Evolutionary conservation across 1,284 basidiomycete genomes (phyloP).

Genomic region (Anthracocystis walkeri): DNA sequence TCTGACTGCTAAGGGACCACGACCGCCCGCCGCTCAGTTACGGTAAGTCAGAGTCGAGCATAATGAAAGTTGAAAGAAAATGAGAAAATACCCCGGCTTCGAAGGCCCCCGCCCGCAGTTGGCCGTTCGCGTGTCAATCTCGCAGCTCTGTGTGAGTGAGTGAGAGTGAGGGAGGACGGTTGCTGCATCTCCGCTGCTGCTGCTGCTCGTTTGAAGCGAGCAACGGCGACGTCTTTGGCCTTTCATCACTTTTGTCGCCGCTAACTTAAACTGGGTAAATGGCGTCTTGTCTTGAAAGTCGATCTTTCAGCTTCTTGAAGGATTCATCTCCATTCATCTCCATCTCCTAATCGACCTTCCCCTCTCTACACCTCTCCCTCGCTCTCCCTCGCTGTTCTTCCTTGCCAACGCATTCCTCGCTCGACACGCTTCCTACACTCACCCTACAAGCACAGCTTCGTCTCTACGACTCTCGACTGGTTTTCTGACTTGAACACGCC

Average conservation of each 20-base stretch:
- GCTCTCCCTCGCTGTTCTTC: not conserved
- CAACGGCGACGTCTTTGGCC: not conserved
- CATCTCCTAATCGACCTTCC: not conserved
- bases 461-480: not conserved
- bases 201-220: not conserved
- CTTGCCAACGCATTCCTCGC: not conserved
- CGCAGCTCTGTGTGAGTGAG: not conserved
- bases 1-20: too few relatives aligned
- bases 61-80: not conserved
- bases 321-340: too few relatives aligned
- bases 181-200: slow-evolving; percentile 19
- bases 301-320: not conserved
- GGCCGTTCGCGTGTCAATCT: not conserved
- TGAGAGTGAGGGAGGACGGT: not conserved
- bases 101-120: slow-evolving; percentile 5
- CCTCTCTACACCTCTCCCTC: not conserved
- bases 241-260: slow-evolving; percentile 5
- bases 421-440: slow-evolving; percentile 44
- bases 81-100: slow-evolving; percentile 7
- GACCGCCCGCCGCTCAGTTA: too few relatives aligned
- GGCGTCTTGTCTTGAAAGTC: slow-evolving; percentile 4
- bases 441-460: slow-evolving; percentile 11
- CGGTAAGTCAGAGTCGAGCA: too few relatives aligned
- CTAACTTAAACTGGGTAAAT: not conserved
- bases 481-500: not conserved